Base-by-base conservation (phyloP, 2,329 filamentous ascomycete species). In the Aspergillus clavatus region DNA sequence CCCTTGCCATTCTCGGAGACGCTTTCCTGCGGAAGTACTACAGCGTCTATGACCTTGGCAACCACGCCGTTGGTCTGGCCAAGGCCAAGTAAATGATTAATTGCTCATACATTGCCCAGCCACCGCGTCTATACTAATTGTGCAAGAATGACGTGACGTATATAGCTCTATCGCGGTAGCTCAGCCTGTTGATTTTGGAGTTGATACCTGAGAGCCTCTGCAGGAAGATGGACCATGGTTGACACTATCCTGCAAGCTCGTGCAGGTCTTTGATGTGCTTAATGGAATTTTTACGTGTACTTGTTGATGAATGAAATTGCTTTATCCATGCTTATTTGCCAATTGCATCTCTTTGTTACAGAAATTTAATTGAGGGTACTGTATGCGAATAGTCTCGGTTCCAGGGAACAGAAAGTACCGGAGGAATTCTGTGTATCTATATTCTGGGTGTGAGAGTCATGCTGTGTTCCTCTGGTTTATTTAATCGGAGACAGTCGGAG, bases 21-120 rank as follows among this genome's bases (percentile, higher is more conserved):
- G 56, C 80, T 54, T 84, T 84, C 78, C 71, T 84, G 54, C 59
- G 71, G 52, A 63, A 60, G 55, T 73, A 62, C 65, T 97, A 97
- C 81, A 95, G 89, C 54, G 86, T 98, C 65, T 98, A 98, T 68
- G 89, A 98, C 72, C 80, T 96, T 49, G 90, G 87, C 69, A 90
- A 87, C 77, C 79, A 85, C 66, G 84, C 86, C 45, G 89, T 98
- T 53, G 90, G 89, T 65, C 81, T 98, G 60, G 93, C 91, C 62
- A 84, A 86, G 74, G 80, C 91, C 57, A 93, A 89, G 75, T 80
- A 79, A n/a, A 68, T 56, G 52, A 53, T 36, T 14, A 11, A 7
- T 33, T 14, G 33, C 21, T 16, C 38, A 14, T 28, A 10, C 8
- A 4, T 24, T 24, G 23, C 19, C 22, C 18, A 26, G 8, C 22